Base-by-base conservation (phyloP, 805 yeast species). In the Monosporozyma aerobia region DNA sequence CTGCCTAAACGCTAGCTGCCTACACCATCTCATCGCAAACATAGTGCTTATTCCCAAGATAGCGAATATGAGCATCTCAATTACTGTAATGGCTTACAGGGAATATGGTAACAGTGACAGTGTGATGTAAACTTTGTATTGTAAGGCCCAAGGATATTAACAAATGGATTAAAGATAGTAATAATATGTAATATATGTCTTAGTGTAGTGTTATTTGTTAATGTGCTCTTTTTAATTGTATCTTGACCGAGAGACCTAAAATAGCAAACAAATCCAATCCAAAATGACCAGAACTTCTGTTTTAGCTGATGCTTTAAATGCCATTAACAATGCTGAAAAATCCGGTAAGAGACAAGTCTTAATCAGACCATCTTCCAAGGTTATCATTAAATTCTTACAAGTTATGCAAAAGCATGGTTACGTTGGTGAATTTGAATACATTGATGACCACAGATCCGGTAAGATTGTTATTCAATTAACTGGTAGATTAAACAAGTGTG, bases 391-490 rank as follows among this genome's bases (percentile, higher is more conserved):
- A 78, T 90, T 89, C 80, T 80, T 90, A 74, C 81, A 88, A 73
- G 97, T 90, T 68, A 89, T 92, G 87, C 97, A 90, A 81, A 89
- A 81, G 79, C 97, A 92, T 77, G 97, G 97, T 69, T 90, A 90
- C 92, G 90, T 90, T 80, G 97, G 90, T 71, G 97, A 90, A 80
- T 90, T 90, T 75, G 97, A 90, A 82, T 87, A 85, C 82, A 90
- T 90, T 69, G 97, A 90, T 73, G 97, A 90, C 81, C 97, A 90
- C 89, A 88, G 97, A 82, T 87, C 97, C 52, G 97, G 97, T 69
- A 90, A 90, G 82, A 86, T 90, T 61, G 97, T 90, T 63, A 87
- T 90, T 61, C 96, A 88, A 79, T 82, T 90, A 69, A 90, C 87
- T 82, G 97, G 97, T 76, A 87, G 97, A 80, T 81, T 90, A 70